phyloP scores from a whole-genome alignment of 1,139 yeast species.

The Groenewaldozyma sp. region DNA sequence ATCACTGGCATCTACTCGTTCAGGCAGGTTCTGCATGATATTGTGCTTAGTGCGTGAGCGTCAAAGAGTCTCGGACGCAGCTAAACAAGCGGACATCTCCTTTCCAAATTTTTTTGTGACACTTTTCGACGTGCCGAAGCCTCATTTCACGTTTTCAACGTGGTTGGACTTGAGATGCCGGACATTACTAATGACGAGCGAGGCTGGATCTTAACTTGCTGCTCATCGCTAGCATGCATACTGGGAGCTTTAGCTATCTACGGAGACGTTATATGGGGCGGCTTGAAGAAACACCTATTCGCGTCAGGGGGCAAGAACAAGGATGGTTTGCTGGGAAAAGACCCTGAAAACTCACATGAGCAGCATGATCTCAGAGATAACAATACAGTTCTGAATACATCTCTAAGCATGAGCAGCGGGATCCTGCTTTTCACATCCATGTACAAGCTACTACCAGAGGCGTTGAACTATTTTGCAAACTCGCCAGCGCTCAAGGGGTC shows the following conservation, averaged over 20 bases:
- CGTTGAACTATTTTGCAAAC: slow-evolving; percentile 29
- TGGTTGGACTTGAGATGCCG: neutral
- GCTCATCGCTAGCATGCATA: slow-evolving; percentile 50
- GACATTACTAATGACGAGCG: slow-evolving; percentile 3
- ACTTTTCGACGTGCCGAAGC: too few species aligned
- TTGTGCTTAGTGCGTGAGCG: too few species aligned
- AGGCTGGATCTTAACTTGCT: slow-evolving; percentile 49
- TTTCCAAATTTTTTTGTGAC: too few species aligned
- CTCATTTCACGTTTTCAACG: too few species aligned
- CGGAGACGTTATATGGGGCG: slow-evolving; percentile 39
- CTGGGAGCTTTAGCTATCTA: slow-evolving; percentile 51
- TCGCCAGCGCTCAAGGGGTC: slow-evolving; percentile 22
- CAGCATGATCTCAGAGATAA: too few species aligned
- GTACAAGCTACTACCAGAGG: slow-evolving; percentile 63
- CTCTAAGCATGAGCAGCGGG: slow-evolving; percentile 69
- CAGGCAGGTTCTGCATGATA: too few species aligned
- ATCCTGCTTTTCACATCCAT: slow-evolving; percentile 57
- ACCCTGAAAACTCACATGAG: slow-evolving; percentile 39
- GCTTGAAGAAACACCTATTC: slow-evolving; percentile 10
- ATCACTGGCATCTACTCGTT: too few species aligned
- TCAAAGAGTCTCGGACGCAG: too few species aligned
- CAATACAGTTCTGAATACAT: slow-evolving; percentile 51
- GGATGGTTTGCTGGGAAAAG: slow-evolving; percentile 27
- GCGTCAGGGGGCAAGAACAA: slow-evolving; percentile 37
- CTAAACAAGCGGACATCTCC: too few species aligned